These are phyloP conservation scores for Sextonia rubra DNA, from an alignment of 164 flowering plant genomes.

Conservation along the genomic window DNA sequence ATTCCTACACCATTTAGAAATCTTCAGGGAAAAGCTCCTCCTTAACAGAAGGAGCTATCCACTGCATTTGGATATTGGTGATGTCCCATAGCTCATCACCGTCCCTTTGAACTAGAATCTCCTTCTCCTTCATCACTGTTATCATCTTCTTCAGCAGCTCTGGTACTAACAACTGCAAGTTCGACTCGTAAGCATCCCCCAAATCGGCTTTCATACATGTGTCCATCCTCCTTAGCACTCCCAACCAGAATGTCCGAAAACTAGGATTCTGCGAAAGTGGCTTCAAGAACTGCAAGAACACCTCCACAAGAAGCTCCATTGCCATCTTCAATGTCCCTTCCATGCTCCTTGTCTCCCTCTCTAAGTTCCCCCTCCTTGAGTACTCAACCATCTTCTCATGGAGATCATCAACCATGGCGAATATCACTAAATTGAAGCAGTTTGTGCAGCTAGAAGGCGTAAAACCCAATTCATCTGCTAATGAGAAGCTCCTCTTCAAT, in stretches of 20 bases:
- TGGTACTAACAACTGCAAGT: conserved; percentile 50
- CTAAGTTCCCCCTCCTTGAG: conserved; percentile 65
- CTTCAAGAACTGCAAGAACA: conserved; percentile 55
- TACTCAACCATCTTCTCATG: conserved; percentile 86
- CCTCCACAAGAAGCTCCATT: conserved; percentile 69
- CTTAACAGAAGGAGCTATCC: conserved; percentile 88
- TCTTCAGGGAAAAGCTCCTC: conserved; percentile 79
- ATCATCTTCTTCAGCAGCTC: conserved; percentile 62
- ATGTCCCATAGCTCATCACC: conserved; percentile 84
- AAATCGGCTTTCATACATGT: conserved; percentile 86
- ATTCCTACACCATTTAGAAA: neutral
- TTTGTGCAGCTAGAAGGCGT: conserved; percentile 42
- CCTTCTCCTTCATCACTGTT: conserved; percentile 57
- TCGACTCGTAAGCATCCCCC: conserved; percentile 47
- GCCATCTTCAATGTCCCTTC: conserved; percentile 66
- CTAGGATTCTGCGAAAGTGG: conserved; percentile 45
- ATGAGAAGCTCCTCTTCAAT: conserved; percentile 45
- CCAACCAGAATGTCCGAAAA: conserved; percentile 81
- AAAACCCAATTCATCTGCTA: conserved; percentile 60
- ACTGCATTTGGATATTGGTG: conserved; percentile 84
- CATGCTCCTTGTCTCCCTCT: conserved; percentile 74
- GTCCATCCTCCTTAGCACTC: conserved; percentile 86
- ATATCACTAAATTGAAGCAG: conserved; percentile 59
- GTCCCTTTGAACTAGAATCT: conserved; percentile 49
- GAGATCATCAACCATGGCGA: conserved; percentile 89